Conservation (phyloP, 306 rosid species). For the Elaeagnus macrophylla region DNA sequence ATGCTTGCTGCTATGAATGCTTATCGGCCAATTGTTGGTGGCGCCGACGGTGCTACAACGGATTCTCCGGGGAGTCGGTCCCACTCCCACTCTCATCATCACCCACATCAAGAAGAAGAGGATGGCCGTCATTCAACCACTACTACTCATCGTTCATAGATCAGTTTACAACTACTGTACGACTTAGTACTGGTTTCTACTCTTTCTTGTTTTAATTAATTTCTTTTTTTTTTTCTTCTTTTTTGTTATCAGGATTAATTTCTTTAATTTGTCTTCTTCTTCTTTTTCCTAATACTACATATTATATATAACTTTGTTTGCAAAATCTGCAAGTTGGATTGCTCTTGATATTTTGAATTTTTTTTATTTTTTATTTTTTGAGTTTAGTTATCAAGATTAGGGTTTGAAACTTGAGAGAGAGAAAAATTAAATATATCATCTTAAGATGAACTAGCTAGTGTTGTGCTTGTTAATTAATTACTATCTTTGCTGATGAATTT, state of each 20-base stretch:
- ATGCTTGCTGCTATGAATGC: slow-evolving; percentile 66
- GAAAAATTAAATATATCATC: too few relatives aligned
- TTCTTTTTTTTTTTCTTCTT: slow-evolving; percentile 11
- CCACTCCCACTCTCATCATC: background rate
- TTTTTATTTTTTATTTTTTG: too few relatives aligned
- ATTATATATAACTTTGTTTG: slow-evolving; percentile 26
- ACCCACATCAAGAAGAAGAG: slow-evolving; percentile 38
- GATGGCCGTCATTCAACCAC: slow-evolving; percentile 37
- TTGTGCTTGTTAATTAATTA: too few relatives aligned
- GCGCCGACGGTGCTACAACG: slow-evolving; percentile 2
- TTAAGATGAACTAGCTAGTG: too few relatives aligned
- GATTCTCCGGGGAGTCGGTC: slow-evolving; percentile 25
- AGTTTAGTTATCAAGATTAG: too few relatives aligned
- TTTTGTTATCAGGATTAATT: too few relatives aligned
- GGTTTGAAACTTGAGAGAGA: too few relatives aligned
- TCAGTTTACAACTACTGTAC: slow-evolving; percentile 31
- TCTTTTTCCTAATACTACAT: slow-evolving; percentile 10
- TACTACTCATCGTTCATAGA: slow-evolving; percentile 35
- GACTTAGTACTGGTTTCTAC: slow-evolving; percentile 24
- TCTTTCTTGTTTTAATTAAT: too few relatives aligned
- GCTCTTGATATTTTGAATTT: slow-evolving; percentile 28
- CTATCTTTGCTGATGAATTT: too few relatives aligned
- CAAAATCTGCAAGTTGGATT: slow-evolving; percentile 38
- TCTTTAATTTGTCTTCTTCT: too few relatives aligned
- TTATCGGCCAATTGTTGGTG: slow-evolving; percentile 37